A percentile compares a stretch with the other conserved stretches of the same genome.
Evolutionary conservation across 129 eudicot species (phyloP).

Genomic region (Apium graveolens): DNA sequence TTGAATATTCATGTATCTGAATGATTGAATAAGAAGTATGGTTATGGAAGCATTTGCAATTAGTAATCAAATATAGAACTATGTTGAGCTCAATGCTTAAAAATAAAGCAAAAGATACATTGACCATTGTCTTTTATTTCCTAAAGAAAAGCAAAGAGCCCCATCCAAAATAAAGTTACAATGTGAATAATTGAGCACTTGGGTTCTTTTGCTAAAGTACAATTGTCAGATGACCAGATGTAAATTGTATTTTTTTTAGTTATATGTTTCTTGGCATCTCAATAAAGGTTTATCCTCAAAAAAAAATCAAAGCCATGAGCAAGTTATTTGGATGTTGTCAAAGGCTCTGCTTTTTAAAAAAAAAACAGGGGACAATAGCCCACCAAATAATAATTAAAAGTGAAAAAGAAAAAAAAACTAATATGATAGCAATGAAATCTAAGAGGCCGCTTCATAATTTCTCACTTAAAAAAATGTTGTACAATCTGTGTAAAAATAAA

Average conservation of each 20-base stretch:
- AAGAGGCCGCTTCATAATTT: neutral
- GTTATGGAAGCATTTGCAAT: neutral
- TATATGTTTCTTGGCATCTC: constrained; percentile 19
- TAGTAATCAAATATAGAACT: neutral
- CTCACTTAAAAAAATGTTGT: neutral
- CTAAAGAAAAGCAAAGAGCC: constrained; percentile 2
- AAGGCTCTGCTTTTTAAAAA: neutral
- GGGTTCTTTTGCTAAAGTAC: constrained; percentile 14
- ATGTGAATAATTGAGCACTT: constrained; percentile 27
- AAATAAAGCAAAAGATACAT: constrained; percentile 1
- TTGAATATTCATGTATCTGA: neutral
- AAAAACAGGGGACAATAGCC: neutral
- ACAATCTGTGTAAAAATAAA: too few species aligned
- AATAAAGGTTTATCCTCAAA: neutral
- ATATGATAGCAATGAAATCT: neutral
- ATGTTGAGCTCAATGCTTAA: neutral
- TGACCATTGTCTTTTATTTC: constrained; percentile 9
- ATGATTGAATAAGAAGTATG: neutral
- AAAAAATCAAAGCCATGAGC: neutral
- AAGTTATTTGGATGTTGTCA: neutral
- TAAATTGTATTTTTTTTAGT: neutral
- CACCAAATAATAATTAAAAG: neutral
- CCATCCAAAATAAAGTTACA: constrained; percentile 11
- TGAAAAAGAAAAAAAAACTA: too few species aligned
- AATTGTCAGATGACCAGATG: constrained; percentile 1